A percentile compares a stretch with the other conserved stretches of the same genome.
phyloP scores from a whole-genome alignment of 1,284 basidiomycete genomes.

The Coniferiporia sulphurascens region DNA sequence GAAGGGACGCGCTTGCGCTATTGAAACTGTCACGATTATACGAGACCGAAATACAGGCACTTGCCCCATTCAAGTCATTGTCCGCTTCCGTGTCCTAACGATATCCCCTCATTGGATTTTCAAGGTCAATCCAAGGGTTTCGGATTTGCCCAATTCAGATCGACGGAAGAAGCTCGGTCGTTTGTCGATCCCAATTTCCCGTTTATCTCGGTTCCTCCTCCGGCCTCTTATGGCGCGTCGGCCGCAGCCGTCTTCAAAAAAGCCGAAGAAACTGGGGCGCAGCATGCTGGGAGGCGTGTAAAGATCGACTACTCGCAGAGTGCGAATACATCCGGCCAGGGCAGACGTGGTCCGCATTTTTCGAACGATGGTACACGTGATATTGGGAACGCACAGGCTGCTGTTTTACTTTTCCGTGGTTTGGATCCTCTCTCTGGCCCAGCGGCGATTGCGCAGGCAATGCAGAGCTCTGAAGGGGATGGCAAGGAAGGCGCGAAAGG shows the following conservation, averaged over 20 bases:
- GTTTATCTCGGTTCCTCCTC: slow-evolving; percentile 79
- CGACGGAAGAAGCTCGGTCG: slow-evolving; percentile 74
- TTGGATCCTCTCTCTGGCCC: slow-evolving; percentile 83
- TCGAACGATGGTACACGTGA: slow-evolving; percentile 90
- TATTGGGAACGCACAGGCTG: slow-evolving; percentile 78
- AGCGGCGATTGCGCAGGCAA: slow-evolving; percentile 76
- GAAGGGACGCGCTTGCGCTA: slow-evolving; percentile 52
- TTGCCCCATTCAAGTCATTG: slow-evolving; percentile 69
- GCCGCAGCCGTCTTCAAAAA: slow-evolving; percentile 65
- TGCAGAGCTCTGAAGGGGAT: slow-evolving; percentile 62
- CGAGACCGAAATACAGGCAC: slow-evolving; percentile 91
- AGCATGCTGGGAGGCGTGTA: slow-evolving; percentile 70
- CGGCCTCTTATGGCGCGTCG: slow-evolving; percentile 73
- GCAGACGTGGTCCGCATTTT: slow-evolving; percentile 52
- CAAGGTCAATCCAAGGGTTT: slow-evolving; percentile 88
- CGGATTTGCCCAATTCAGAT: slow-evolving; percentile 89
- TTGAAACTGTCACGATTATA: slow-evolving; percentile 88
- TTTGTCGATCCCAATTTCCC: slow-evolving; percentile 87
- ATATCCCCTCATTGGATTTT: slow-evolving; percentile 51
- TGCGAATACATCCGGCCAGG: slow-evolving; percentile 62
- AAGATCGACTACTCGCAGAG: slow-evolving; percentile 90
- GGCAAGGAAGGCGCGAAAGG: slow-evolving; percentile 73
- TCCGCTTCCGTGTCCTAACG: slow-evolving; percentile 61
- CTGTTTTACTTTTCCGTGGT: slow-evolving; percentile 82
- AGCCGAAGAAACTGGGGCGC: slow-evolving; percentile 58